phyloP scores from a whole-genome alignment of 2,329 filamentous ascomycete genomes.

The Cytospora schulzeri region DNA sequence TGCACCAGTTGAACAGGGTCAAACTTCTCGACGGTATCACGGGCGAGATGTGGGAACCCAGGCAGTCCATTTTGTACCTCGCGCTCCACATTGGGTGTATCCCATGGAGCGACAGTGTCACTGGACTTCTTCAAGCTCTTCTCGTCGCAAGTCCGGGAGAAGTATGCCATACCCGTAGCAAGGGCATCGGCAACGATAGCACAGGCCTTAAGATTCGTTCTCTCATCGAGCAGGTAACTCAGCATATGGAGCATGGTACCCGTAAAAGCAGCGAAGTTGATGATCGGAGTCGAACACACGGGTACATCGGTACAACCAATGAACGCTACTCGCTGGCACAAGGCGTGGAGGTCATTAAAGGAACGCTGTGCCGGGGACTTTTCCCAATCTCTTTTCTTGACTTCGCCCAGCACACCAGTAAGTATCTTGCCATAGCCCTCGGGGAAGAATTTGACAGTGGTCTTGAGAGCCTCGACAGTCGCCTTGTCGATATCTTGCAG shows the following conservation, averaged over 20 bases:
- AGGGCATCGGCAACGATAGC: constrained; percentile 17
- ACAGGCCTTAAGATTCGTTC: constrained; percentile 12
- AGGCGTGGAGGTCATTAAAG: constrained; percentile 38
- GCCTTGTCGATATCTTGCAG: constrained; percentile 26
- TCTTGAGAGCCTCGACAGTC: constrained; percentile 36
- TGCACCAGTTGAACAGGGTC: constrained; percentile 17
- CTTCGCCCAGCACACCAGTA: constrained; percentile 32
- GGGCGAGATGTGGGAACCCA: constrained; percentile 16
- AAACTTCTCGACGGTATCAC: constrained; percentile 10
- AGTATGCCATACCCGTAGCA: constrained; percentile 18
- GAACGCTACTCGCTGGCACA: constrained; percentile 45
- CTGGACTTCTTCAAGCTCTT: constrained; percentile 1
- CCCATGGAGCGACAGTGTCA: neutral
- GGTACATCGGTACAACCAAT: constrained; percentile 49
- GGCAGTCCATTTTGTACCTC: constrained; percentile 9
- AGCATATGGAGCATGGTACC: constrained; percentile 35
- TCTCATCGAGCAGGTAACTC: constrained; percentile 15
- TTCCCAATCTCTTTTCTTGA: constrained; percentile 28
- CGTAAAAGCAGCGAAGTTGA: constrained; percentile 45
- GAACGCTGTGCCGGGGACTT: constrained; percentile 23
- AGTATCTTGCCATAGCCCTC: constrained; percentile 27
- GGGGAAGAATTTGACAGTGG: constrained; percentile 24
- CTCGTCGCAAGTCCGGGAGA: constrained; percentile 4
- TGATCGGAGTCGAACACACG: constrained; percentile 35
- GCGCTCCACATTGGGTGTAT: neutral